phyloP scores from a whole-genome alignment of 352 stramenopile genomes.

The Phytophthora citricola region DNA sequence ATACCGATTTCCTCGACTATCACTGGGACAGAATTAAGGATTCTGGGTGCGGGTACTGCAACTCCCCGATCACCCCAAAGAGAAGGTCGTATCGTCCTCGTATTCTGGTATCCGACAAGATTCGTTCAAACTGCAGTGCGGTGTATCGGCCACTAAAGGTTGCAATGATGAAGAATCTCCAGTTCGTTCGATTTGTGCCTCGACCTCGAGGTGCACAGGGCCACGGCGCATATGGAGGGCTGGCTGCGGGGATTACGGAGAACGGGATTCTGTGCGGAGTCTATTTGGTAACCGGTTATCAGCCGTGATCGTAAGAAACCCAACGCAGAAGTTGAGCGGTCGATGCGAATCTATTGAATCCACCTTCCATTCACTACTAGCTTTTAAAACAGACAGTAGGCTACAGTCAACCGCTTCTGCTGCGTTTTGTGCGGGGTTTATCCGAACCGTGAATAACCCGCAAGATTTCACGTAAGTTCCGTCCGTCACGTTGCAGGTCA shows the following conservation, averaged over 20 bases:
- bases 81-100: background rate
- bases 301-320: background rate
- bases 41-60: no score
- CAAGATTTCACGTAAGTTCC: constrained; percentile 12
- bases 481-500: constrained; percentile 56
- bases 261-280: background rate
- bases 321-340: no score
- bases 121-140: constrained; percentile 1
- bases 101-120: background rate
- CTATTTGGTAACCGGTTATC: background rate
- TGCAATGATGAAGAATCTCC: constrained; percentile 17
- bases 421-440: no score
- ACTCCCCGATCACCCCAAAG: background rate
- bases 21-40: no score
- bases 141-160: constrained; percentile 20
- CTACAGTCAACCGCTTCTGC: no score
- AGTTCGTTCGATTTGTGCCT: constrained; percentile 16
- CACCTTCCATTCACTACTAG: no score
- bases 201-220: background rate
- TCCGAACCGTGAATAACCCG: no score
- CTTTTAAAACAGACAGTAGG: no score
- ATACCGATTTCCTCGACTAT: no score
- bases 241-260: background rate
- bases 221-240: background rate
- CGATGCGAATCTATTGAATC: no score